These are phyloP conservation scores for Filobasidium floriforme DNA, from an alignment of 768 basidiomycete genomes.

Conservation along the genomic window DNA sequence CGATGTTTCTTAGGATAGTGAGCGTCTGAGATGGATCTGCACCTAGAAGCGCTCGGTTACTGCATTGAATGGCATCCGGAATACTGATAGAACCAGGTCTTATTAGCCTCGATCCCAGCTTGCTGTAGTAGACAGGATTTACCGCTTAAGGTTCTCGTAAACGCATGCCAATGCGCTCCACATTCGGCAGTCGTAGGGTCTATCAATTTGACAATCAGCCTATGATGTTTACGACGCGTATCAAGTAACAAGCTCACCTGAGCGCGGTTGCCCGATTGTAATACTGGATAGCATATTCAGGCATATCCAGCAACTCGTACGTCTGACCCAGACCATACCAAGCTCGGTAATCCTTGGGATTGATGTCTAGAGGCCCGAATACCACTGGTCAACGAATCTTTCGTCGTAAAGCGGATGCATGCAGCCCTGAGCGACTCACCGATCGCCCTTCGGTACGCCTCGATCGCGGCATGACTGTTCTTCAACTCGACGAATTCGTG, in stretches of 20 bases:
- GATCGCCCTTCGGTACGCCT: constrained; percentile 90
- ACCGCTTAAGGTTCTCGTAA: constrained; percentile 87
- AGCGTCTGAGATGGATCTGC: constrained; percentile 40
- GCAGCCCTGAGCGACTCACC: constrained; percentile 52
- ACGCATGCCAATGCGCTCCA: constrained; percentile 93
- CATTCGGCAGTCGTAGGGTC: constrained; percentile 89
- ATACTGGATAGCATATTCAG: constrained; percentile 89
- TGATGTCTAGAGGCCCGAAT: constrained; percentile 60
- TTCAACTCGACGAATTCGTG: constrained; percentile 99
- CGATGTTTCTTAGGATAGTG: constrained; percentile 40
- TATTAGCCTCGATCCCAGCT: background rate
- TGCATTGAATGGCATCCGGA: constrained; percentile 82
- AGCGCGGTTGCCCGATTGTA: constrained; percentile 92
- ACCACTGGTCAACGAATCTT: background rate
- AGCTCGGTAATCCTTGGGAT: constrained; percentile 90
- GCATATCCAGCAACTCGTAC: constrained; percentile 94
- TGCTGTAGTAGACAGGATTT: constrained; percentile 29
- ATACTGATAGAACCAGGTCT: constrained; percentile 49
- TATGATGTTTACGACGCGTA: background rate
- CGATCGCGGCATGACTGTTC: constrained; percentile 97
- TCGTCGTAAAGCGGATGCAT: background rate
- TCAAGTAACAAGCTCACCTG: constrained; percentile 51
- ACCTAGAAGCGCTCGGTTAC: constrained; percentile 67
- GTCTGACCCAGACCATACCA: constrained; percentile 99
- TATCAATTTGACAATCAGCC: constrained; percentile 37